Percentiles rank a stretch among this genome's conserved stretches.
Evolutionary conservation across 1,284 basidiomycete species (phyloP).

Genomic region (Gastroboletus turbinatus): DNA sequence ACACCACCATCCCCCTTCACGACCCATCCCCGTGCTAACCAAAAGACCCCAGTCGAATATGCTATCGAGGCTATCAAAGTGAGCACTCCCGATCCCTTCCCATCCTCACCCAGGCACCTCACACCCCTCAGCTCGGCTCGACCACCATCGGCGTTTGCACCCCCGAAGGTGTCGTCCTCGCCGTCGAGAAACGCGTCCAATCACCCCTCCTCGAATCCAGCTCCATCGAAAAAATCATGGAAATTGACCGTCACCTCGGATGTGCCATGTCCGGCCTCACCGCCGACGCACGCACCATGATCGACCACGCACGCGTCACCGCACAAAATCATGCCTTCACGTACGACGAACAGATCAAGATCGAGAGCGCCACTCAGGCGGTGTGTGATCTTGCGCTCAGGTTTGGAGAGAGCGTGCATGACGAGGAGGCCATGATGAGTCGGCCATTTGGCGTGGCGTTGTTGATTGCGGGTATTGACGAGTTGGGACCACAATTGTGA

Average conservation of each 20-base stretch:
- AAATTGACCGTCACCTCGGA: slow-evolving; percentile 95
- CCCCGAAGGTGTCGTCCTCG: slow-evolving; percentile 87
- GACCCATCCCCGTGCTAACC: slow-evolving; percentile 8
- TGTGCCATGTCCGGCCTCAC: slow-evolving; percentile 99
- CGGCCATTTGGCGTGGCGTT: slow-evolving; percentile 98
- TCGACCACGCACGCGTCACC: slow-evolving; percentile 99
- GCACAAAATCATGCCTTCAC: slow-evolving; percentile 95
- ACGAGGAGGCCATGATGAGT: slow-evolving; percentile 99
- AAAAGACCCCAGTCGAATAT: slow-evolving; percentile 81
- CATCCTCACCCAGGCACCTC: not conserved
- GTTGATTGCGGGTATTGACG: slow-evolving; percentile 95
- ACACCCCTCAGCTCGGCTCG: slow-evolving; percentile 77
- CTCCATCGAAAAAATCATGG: slow-evolving; percentile 99
- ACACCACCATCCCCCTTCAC: slow-evolving; percentile 9
- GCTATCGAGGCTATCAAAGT: slow-evolving; percentile 99
- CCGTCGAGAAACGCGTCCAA: slow-evolving; percentile 98
- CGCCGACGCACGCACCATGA: slow-evolving; percentile 98
- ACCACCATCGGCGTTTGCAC: slow-evolving; percentile 95
- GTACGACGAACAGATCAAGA: slow-evolving; percentile 96
- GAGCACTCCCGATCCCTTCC: slow-evolving; percentile 9
- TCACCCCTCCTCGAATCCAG: slow-evolving; percentile 93
- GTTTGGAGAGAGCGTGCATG: slow-evolving; percentile 98
- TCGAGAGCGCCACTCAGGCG: slow-evolving; percentile 96
- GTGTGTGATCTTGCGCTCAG: slow-evolving; percentile 96
- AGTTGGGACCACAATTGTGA: slow-evolving; percentile 93